Evolutionary conservation across 306 rosid genomes (phyloP).

Genomic region (Citrullus colocynthis): DNA sequence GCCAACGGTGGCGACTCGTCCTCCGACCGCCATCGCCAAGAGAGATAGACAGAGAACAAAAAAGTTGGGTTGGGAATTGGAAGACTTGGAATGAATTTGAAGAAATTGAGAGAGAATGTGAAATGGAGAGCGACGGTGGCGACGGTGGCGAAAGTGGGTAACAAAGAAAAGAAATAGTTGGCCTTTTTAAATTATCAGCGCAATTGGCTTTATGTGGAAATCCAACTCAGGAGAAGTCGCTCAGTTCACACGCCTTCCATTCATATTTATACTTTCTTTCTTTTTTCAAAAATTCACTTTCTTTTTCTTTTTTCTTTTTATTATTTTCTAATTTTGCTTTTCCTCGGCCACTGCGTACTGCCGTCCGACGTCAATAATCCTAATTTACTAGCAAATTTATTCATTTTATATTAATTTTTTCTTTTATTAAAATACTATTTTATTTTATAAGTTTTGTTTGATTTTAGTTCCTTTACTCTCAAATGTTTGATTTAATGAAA

Average conservation of each 20-base stretch:
- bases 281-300: not conserved
- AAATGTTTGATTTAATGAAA: no score
- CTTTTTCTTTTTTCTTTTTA: not conserved
- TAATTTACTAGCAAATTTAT: not conserved
- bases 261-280: no score
- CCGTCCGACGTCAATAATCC: not conserved
- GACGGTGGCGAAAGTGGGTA: not conserved
- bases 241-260: slow-evolving; percentile 1
- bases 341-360: not conserved
- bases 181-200: not conserved
- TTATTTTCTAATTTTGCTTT: not conserved
- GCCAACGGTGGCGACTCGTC: slow-evolving; percentile 4
- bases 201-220: not conserved
- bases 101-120: not conserved
- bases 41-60: no score
- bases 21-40: slow-evolving; percentile 21
- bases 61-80: not conserved
- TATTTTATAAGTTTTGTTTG: no score
- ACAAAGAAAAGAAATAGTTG: not conserved
- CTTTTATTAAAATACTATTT: no score
- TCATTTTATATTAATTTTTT: not conserved
- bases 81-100: not conserved
- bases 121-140: not conserved
- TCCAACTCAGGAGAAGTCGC: slow-evolving; percentile 1
- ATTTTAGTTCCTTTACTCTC: no score